A percentile compares a stretch with the other conserved stretches of the same genome.
These are phyloP conservation scores for Xylariaceae sp. DNA, from an alignment of 2,329 filamentous ascomycete genomes.

Conservation along the genomic window DNA sequence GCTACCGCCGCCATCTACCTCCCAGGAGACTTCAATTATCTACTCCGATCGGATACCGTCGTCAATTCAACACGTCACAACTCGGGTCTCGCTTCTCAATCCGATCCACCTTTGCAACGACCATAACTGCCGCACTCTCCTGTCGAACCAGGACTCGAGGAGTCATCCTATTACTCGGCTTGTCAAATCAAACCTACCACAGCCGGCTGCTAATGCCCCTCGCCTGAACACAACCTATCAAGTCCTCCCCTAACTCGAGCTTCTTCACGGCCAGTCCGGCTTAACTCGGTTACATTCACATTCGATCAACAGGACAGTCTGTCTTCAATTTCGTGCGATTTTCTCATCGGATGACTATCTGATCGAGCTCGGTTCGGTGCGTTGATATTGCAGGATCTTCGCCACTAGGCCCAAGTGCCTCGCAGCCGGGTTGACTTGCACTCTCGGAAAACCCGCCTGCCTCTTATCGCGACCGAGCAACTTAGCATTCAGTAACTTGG, in stretches of 20 bases:
- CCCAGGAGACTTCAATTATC: conserved; percentile 7
- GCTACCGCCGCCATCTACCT: conserved; percentile 13
- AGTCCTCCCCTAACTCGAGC: conserved; percentile 2
- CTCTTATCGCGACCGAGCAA: conserved; percentile 20
- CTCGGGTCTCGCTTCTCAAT: conserved; percentile 28
- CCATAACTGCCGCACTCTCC: conserved; percentile 20
- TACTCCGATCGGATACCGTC: conserved; percentile 20
- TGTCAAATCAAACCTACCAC: conserved; percentile 31
- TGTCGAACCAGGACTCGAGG: conserved; percentile 32
- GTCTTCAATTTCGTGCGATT: conserved; percentile 15
- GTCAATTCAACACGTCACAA: conserved; percentile 31
- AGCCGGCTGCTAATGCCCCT: conserved; percentile 14
- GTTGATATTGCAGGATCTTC: conserved; percentile 28
- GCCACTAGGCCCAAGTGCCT: conserved; percentile 25
- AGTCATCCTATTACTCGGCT: conserved; percentile 44
- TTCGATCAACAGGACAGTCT: conserved; percentile 5
- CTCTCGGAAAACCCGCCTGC: conserved; percentile 18
- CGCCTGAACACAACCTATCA: conserved; percentile 9
- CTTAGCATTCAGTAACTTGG: conserved; percentile 14
- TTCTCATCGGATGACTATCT: conserved; percentile 28
- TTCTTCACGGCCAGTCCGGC: conserved; percentile 20
- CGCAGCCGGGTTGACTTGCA: conserved; percentile 26
- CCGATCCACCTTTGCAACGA: conserved; percentile 23
- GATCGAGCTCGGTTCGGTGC: conserved; percentile 25
- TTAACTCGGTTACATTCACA: conserved; percentile 17